A percentile compares a stretch with the other conserved stretches of the same genome.
These are phyloP conservation scores for Dactylis glomerata DNA, from an alignment of 176 grass and related monocot species.

Conservation along the genomic window DNA sequence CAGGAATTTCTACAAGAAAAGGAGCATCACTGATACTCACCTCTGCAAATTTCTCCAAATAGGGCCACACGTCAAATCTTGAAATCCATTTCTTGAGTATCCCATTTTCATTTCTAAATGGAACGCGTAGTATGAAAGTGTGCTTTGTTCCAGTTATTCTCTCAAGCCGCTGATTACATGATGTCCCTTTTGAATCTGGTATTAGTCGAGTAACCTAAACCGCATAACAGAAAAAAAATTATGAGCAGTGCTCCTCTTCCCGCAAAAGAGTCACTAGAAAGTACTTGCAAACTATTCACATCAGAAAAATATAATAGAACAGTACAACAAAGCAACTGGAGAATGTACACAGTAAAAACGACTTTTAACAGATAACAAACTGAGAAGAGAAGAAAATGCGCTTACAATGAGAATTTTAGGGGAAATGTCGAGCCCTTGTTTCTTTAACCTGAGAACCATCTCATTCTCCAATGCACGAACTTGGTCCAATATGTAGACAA, in stretches of 20 bases:
- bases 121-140: constrained; percentile 75
- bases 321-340: neutral
- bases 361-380: neutral
- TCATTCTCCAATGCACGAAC: constrained; percentile 90
- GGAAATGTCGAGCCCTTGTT: constrained; percentile 74
- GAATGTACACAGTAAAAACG: constrained; percentile 12
- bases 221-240: constrained; percentile 18
- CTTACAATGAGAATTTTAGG: constrained; percentile 95
- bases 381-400: neutral
- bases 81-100: constrained; percentile 92
- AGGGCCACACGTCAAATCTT: constrained; percentile 97
- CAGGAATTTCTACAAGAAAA: constrained; percentile 4
- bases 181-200: constrained; percentile 91
- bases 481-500: constrained; percentile 99
- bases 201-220: constrained; percentile 88
- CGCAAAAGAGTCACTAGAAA: neutral
- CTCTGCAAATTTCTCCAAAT: constrained; percentile 79
- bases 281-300: neutral
- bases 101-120: constrained; percentile 79
- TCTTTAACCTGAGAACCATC: constrained; percentile 87
- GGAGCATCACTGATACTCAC: constrained; percentile 36
- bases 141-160: constrained; percentile 83
- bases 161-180: constrained; percentile 86
- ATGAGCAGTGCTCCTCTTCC: neutral
- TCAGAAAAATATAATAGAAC: neutral